phyloP scores from a whole-genome alignment of 345 rosid species.

The Lepidium aucheri region DNA sequence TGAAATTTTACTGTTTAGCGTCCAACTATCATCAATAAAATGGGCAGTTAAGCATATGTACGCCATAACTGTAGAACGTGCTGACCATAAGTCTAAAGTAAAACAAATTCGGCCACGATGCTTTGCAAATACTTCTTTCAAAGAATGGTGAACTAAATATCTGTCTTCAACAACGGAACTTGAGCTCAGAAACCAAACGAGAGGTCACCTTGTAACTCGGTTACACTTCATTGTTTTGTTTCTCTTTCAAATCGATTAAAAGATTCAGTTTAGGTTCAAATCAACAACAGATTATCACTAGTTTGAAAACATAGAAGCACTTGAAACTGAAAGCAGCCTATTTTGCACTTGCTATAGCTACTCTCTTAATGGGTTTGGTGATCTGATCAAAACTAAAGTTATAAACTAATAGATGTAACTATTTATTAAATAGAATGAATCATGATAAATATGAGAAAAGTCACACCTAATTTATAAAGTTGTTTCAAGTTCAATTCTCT shows the following conservation, averaged over 20 bases:
- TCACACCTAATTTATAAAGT: not conserved
- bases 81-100: not conserved
- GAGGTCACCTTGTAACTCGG: not conserved
- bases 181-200: not conserved
- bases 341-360: too few species aligned
- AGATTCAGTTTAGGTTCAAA: too few species aligned
- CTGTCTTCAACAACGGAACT: not conserved
- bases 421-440: not conserved
- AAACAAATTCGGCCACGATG: not conserved
- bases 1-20: too few species aligned
- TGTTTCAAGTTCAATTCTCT: not conserved
- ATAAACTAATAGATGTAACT: not conserved
- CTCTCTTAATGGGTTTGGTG: conserved; percentile 22
- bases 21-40: too few species aligned
- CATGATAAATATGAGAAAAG: conserved; percentile 11
- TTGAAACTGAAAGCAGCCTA: too few species aligned
- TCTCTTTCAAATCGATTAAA: not conserved
- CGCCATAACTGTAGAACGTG: too few species aligned
- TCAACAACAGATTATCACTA: too few species aligned
- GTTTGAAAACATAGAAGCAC: too few species aligned
- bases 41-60: too few species aligned
- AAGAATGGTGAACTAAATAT: not conserved
- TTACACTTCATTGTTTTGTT: not conserved
- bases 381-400: conserved; percentile 1
- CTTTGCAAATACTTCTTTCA: not conserved